Percentiles rank a stretch among this genome's conserved stretches.
These are phyloP conservation scores for Calonectria pteridis DNA, from an alignment of 2,329 filamentous ascomycete species.

Conservation along the genomic window DNA sequence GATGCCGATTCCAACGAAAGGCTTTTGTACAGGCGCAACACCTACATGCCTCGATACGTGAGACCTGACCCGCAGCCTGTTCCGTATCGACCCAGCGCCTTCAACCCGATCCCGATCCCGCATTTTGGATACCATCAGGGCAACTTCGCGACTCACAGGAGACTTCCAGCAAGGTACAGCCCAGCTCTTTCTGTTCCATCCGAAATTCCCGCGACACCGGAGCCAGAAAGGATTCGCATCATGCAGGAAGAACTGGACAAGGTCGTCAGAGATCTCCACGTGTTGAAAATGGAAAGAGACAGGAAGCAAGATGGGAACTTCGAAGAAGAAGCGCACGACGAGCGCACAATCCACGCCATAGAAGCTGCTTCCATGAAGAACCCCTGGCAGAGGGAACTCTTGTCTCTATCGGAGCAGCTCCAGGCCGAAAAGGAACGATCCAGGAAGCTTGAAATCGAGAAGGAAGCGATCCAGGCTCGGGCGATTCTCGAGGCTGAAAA, in stretches of 20 bases:
- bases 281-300: background rate
- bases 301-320: background rate
- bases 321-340: background rate
- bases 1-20: background rate
- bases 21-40: background rate
- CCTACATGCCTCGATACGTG: background rate
- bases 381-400: background rate
- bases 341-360: background rate
- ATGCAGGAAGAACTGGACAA: constrained; percentile 4
- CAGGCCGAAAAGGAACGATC: constrained; percentile 1
- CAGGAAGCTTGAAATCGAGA: background rate
- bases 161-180: background rate
- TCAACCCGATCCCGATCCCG: background rate
- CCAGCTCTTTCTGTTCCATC: background rate
- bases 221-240: background rate
- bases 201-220: background rate
- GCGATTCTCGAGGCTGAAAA: background rate
- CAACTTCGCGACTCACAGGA: background rate
- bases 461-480: background rate
- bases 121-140: background rate
- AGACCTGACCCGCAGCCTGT: background rate
- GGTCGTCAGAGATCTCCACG: background rate
- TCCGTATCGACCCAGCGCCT: background rate
- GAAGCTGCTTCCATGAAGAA: background rate
- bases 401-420: background rate